A percentile compares a stretch with the other conserved stretches of the same genome.
These are phyloP conservation scores for Lomentospora prolificans DNA, from an alignment of 2,329 filamentous ascomycete species.

Conservation along the genomic window DNA sequence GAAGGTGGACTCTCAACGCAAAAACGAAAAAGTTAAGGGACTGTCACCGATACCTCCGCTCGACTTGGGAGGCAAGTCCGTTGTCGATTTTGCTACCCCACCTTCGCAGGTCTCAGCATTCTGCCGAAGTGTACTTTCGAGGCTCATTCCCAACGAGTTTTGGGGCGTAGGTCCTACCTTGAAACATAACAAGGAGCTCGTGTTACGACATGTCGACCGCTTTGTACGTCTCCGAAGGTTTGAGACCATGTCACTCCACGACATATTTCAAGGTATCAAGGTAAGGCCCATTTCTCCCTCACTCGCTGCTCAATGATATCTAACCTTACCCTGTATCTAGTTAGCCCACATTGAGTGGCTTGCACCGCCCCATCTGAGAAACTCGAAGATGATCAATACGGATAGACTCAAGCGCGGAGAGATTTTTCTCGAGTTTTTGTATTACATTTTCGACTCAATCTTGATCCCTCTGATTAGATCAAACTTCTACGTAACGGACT, in stretches of 20 bases:
- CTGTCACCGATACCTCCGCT: neutral
- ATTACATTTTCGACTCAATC: slow-evolving; percentile 87
- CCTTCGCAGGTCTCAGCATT: slow-evolving; percentile 68
- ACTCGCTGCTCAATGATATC: slow-evolving; percentile 6
- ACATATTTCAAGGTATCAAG: slow-evolving; percentile 66
- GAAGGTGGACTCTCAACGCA: slow-evolving; percentile 1
- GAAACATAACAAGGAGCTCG: slow-evolving; percentile 46
- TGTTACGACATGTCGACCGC: slow-evolving; percentile 62
- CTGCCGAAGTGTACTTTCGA: slow-evolving; percentile 65
- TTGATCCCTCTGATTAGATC: slow-evolving; percentile 76
- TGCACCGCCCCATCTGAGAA: slow-evolving; percentile 35
- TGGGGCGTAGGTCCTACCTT: slow-evolving; percentile 54
- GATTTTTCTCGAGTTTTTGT: slow-evolving; percentile 75
- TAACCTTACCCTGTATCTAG: slow-evolving; percentile 27
- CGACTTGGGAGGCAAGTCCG: slow-evolving; percentile 20
- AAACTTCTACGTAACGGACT: slow-evolving; percentile 94
- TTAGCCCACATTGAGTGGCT: slow-evolving; percentile 67
- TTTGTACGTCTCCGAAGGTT: slow-evolving; percentile 73
- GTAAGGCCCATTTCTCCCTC: slow-evolving; percentile 29
- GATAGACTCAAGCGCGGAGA: slow-evolving; percentile 70
- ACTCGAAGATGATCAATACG: slow-evolving; percentile 52
- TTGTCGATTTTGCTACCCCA: slow-evolving; percentile 62
- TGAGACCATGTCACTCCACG: slow-evolving; percentile 71
- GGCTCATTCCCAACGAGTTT: slow-evolving; percentile 63
- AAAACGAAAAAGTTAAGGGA: slow-evolving; percentile 2